Evolutionary conservation across 345 rosid species (phyloP).

Genomic region (Gossypium stocksii): DNA sequence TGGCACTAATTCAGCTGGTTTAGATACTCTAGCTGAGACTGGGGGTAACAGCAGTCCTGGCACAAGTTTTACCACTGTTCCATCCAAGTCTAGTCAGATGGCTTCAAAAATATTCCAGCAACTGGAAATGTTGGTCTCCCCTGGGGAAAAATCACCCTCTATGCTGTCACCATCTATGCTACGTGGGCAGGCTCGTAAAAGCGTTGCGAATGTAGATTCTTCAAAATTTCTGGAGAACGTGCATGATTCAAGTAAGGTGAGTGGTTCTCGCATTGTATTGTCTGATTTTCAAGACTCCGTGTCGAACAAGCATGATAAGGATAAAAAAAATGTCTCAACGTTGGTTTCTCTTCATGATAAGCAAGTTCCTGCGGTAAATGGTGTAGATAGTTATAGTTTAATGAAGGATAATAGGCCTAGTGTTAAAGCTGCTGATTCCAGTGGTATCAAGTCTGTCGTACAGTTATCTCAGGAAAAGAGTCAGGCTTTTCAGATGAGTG

Average conservation of each 20-base stretch:
- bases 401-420: slow-evolving; percentile 26
- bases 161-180: slow-evolving; percentile 76
- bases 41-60: slow-evolving; percentile 33
- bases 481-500: slow-evolving; percentile 68
- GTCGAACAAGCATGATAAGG: slow-evolving; percentile 35
- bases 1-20: slow-evolving; percentile 27
- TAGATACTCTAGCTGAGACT: slow-evolving; percentile 36
- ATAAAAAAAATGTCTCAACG: slow-evolving; percentile 35
- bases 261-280: slow-evolving; percentile 18
- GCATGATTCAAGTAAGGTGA: slow-evolving; percentile 30
- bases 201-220: slow-evolving; percentile 61
- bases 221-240: slow-evolving; percentile 41
- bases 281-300: slow-evolving; percentile 29
- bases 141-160: slow-evolving; percentile 66
- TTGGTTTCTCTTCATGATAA: slow-evolving; percentile 25
- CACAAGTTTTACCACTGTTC: slow-evolving; percentile 43
- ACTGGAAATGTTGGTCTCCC: slow-evolving; percentile 54
- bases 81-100: slow-evolving; percentile 72
- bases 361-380: slow-evolving; percentile 29
- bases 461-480: slow-evolving; percentile 36
- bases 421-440: slow-evolving; percentile 28
- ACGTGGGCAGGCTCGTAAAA: slow-evolving; percentile 70
- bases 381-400: slow-evolving; percentile 22
- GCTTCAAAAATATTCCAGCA: slow-evolving; percentile 81
- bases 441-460: slow-evolving; percentile 27